Conservation (phyloP, 306 rosid species). For the Potentilla sterilis region DNA sequence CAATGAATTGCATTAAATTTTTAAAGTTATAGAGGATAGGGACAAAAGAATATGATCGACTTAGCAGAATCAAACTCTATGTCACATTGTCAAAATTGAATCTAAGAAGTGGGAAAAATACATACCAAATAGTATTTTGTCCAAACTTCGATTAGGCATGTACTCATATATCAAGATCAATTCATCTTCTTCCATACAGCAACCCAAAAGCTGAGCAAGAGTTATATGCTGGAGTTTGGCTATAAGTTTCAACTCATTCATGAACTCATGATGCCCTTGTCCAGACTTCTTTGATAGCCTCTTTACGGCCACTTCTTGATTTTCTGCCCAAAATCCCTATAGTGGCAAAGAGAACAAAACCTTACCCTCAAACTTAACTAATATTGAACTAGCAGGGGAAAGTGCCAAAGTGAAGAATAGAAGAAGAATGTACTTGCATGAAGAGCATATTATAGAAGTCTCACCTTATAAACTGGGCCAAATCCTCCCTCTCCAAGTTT, state of each 20-base stretch:
- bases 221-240: conserved; percentile 53
- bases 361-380: not conserved
- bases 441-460: not conserved
- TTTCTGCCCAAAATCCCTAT: not conserved
- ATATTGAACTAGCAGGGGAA: not conserved
- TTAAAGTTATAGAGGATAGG: not conserved
- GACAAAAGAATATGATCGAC: not conserved
- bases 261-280: conserved; percentile 51
- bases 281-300: conserved; percentile 44
- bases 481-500: conserved; percentile 62
- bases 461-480: conserved; percentile 61
- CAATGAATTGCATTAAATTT: not conserved
- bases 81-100: not conserved
- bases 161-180: conserved; percentile 47
- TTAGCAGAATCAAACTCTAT: not conserved
- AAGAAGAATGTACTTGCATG: not conserved
- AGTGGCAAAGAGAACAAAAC: not conserved
- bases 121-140: conserved; percentile 45
- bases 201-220: conserved; percentile 48
- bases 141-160: conserved; percentile 51
- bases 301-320: conserved; percentile 41
- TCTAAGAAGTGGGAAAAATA: not conserved
- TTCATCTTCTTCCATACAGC: conserved; percentile 39
- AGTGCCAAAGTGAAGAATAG: not conserved
- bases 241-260: conserved; percentile 39